Evolutionary conservation across 352 stramenopile species (phyloP).

Genomic region (Pythium apleroticum): DNA sequence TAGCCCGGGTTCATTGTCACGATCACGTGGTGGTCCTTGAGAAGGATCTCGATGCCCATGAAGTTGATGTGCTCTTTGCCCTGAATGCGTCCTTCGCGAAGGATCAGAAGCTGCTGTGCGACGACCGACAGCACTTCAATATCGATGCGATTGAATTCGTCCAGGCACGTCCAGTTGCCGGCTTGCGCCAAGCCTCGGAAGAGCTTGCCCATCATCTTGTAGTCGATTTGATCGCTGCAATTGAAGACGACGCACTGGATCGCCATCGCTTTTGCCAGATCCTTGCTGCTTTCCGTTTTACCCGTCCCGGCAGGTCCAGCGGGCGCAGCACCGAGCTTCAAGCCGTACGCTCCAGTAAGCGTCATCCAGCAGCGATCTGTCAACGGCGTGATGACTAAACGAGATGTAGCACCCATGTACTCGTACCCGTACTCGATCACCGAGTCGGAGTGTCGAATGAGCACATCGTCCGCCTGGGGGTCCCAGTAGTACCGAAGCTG

Average conservation of each 20-base stretch:
- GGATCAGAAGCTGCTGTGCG: slow-evolving; percentile 86
- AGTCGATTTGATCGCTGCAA: slow-evolving; percentile 95
- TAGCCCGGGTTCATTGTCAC: slow-evolving; percentile 96
- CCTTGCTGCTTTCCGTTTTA: slow-evolving; percentile 97
- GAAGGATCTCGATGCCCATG: slow-evolving; percentile 94
- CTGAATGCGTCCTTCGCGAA: slow-evolving; percentile 79
- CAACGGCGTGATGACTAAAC: slow-evolving; percentile 80
- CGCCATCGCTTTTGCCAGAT: slow-evolving; percentile 93
- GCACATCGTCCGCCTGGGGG: slow-evolving; percentile 79
- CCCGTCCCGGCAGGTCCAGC: slow-evolving; percentile 94
- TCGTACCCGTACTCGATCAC: slow-evolving; percentile 94
- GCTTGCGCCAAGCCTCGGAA: slow-evolving; percentile 92
- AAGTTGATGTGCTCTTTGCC: slow-evolving; percentile 93
- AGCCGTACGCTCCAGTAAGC: slow-evolving; percentile 91
- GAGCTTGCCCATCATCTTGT: slow-evolving; percentile 97
- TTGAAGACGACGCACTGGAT: slow-evolving; percentile 97
- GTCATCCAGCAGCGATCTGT: slow-evolving; percentile 97
- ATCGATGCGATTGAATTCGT: slow-evolving; percentile 96
- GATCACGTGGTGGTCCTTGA: slow-evolving; percentile 96
- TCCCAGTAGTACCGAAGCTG: slow-evolving; percentile 96
- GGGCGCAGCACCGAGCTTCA: slow-evolving; percentile 92
- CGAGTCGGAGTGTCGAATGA: slow-evolving; percentile 88
- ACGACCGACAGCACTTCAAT: slow-evolving; percentile 95
- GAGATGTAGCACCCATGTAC: slow-evolving; percentile 92
- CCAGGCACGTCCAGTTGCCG: slow-evolving; percentile 89